Base-by-base conservation (phyloP, 1,284 basidiomycete genomes). In the Afroboletus lepidellus region DNA sequence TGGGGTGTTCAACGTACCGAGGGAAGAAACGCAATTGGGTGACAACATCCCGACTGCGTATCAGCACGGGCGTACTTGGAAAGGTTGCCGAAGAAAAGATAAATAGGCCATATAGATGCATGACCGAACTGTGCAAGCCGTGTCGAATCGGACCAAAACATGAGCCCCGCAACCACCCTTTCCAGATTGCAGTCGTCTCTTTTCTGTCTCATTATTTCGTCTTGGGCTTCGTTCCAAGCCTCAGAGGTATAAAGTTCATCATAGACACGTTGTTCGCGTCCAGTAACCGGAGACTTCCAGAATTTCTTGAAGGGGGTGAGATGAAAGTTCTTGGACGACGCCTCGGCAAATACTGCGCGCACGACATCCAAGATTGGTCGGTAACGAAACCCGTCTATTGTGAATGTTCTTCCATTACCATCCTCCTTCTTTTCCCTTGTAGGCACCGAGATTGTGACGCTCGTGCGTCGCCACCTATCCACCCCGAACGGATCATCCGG, bases 131-230 rank as follows among this genome's bases (percentile, higher is more conserved):
- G 58, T 0, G 72, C 62, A 0, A 76, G 58, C 3, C 70, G 68
- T 0, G 72, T 76, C 0, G 64, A 57, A 47, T 76, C 72, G 0
- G 73, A 76, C 60, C 63, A 73, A 39, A 71, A 15, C 33, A 34
- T 34, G 16, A 34, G 33, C 3, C 12, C 33, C 5, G 33, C 33
- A 34, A 34, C 8, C 33, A 34, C 33, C 33, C 33, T 3, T 8
- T 34, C 33, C 16, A 34, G 16, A 3, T 34, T n/a, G 9, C 33
- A 34, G 8, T 34, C 33, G 33, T 34, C 33, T 34, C 33, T 34
- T n/a, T 16, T 34, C 9, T 34, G 33, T 12, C 13, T 30, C 30
- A 30, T 30, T 5, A 30, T 30, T 12, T 30, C 11, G 3, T 63
- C 51, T n/a, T 72, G 58, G 3, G 56, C 50, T 23, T 54, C 3